phyloP scores from a whole-genome alignment of 2,329 filamentous ascomycete species.

The Verticillium isaacii region DNA sequence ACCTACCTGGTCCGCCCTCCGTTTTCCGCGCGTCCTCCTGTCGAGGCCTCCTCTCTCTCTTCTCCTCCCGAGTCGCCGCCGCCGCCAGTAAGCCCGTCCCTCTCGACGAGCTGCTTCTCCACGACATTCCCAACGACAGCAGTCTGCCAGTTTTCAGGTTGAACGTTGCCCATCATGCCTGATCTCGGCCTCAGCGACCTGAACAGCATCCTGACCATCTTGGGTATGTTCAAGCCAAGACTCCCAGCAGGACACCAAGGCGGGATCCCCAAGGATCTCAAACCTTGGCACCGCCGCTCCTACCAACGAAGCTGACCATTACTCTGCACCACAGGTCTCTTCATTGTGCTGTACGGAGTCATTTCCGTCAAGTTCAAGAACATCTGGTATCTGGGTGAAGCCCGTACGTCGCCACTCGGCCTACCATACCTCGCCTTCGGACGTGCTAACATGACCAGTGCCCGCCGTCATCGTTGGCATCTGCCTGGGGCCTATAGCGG shows the following conservation, averaged over 20 bases:
- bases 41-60: neutral
- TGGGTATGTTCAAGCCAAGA: slow-evolving; percentile 7
- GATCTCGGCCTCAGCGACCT: slow-evolving; percentile 4
- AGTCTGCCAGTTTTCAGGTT: neutral
- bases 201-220: slow-evolving; percentile 14
- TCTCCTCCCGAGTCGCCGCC: neutral
- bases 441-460: slow-evolving; percentile 30
- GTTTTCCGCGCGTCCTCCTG: neutral
- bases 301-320: neutral
- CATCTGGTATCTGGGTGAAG: slow-evolving; percentile 50
- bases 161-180: slow-evolving; percentile 1
- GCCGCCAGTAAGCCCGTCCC: neutral
- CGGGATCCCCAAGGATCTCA: neutral
- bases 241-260: neutral
- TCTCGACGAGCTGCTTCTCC: neutral
- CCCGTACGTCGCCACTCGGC: slow-evolving; percentile 29
- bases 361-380: slow-evolving; percentile 49
- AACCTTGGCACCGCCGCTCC: neutral
- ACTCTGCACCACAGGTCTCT: slow-evolving; percentile 29
- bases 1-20: neutral
- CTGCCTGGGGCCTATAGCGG: slow-evolving; percentile 47
- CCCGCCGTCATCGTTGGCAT: slow-evolving; percentile 51
- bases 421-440: too few species aligned
- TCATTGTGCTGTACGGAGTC: slow-evolving; percentile 43
- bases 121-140: neutral